Base-by-base conservation (phyloP, 305 asterid species). In the Plantago lanceolata region DNA sequence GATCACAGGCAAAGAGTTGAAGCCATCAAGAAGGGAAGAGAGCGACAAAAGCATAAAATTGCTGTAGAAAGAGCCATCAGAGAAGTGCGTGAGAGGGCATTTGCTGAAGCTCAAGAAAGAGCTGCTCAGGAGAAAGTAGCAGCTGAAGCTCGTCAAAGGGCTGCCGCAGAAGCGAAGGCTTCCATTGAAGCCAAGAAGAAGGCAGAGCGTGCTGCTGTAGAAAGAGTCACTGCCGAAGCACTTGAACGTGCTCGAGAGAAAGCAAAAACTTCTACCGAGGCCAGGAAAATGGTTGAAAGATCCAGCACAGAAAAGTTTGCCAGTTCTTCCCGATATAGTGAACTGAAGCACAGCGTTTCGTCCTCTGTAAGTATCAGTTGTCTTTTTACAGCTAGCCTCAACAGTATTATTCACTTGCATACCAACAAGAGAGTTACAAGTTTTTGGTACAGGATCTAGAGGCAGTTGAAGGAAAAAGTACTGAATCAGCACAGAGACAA, bases 141-240 rank as follows among this genome's bases (percentile, higher is more conserved):
- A 67, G 84, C 89, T 24, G 96, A 82, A 78, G 90, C 76, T 77
- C 87, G 84, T 17, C 86, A 82, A 65, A 82, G 89, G 79, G 80
- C 61, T 66, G 74, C 65, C 83, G 84, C 84, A 43, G 90, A 76
- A 75, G 90, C 92, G 15, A 81, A 89, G 87, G 76, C 80, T 43
- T 20, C 91, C 67, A 88, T 79, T 44, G 90, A 70, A 63, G 90
- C 95, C 61, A 94, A 90, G 84, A 84, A 82, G 72, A 83, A 82
- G 65, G 86, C 88, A 48, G 97, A 90, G 75, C 94, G 97, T 66
- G 96, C 98, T 56, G 98, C 98, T n/a, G 97, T 92, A 47, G 98
- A 89, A 73, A 80, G 97, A 72, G 97, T 94, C 67, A 89, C 96
- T 48, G 74, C 85, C 57, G 98, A 92, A 84, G 98, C 98, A 65